Base-by-base conservation (phyloP, 2,329 filamentous ascomycete species). In the Pochonia chlamydosporia region DNA sequence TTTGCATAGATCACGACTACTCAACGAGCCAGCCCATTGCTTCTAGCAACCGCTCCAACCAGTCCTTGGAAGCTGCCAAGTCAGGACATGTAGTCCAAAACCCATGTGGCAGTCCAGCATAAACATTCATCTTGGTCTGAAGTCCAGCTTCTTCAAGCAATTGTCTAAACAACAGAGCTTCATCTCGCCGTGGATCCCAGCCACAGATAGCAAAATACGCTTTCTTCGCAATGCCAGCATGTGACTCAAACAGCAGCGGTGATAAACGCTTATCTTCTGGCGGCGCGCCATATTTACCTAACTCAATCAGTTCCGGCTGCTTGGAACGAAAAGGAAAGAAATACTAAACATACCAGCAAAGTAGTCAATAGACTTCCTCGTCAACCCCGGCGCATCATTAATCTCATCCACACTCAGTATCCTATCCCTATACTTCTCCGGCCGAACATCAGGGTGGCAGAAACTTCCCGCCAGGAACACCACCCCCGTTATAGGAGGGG, bases 131-230 rank as follows among this genome's bases (percentile, higher is more conserved):
- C 52, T 68, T 69, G 0, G 67, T 61, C 26, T 63, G 56, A 4
- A 69, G 54, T 2, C 60, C 59, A 7, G 57, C 65, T 47, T 56
- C 50, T 10, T 54, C 54, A 14, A 72, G 56, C 33, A 62, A 54
- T 16, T 67, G 54, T 50, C 74, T 71, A 37, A 74, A 70, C 5
- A 77, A 54, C 28, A 76, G 59, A 2, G 66, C 71, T 51, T 77
- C 74, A 40, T 77, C 74, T 16, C 74, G 61, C 42, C 73, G 53
- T 1, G 73, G 72, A 57, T 76, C 74, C 51, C n/a, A n/a, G n/a
- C n/a, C n/a, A n/a, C n/a, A n/a, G n/a, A n/a, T n/a, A n/a, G n/a
- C n/a, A n/a, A n/a, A n/a, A n/a, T n/a, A n/a, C n/a, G n/a, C n/a
- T n/a, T n/a, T n/a, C n/a, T n/a, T n/a, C n/a, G n/a, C n/a, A n/a